Percentiles rank a stretch among this genome's conserved stretches.
Conservation (phyloP, 495 filamentous ascomycete genomes). For the Achaetomiella virescens region DNA sequence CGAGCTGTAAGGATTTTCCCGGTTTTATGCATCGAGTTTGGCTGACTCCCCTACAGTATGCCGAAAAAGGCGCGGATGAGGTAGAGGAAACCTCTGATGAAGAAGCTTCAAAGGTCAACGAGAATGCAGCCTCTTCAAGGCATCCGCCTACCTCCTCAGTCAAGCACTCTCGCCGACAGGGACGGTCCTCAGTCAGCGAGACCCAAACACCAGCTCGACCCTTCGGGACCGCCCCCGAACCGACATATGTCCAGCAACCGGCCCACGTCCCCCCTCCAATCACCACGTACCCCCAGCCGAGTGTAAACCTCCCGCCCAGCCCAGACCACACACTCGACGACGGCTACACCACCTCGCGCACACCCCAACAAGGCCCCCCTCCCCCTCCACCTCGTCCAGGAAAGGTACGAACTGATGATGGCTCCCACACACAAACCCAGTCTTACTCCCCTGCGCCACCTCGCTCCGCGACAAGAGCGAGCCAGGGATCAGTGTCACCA, state of each 20-base stretch:
- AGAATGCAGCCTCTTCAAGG: background rate
- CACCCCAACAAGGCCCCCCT: slow-evolving; percentile 15
- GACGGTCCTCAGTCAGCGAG: background rate
- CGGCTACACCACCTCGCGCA: slow-evolving; percentile 11
- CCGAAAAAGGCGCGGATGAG: slow-evolving; percentile 17
- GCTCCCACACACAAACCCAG: background rate
- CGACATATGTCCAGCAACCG: background rate
- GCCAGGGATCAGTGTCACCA: background rate
- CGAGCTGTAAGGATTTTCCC: slow-evolving; percentile 18
- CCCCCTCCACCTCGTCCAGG: slow-evolving; percentile 28
- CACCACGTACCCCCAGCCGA: background rate
- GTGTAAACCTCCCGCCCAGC: background rate
- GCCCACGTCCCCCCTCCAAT: background rate
- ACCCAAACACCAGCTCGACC: background rate
- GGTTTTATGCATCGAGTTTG: too few relatives aligned
- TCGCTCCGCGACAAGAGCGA: background rate
- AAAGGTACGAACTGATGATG: slow-evolving; percentile 23
- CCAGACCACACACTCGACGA: slow-evolving; percentile 1
- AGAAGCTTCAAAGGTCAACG: slow-evolving; percentile 4
- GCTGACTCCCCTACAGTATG: slow-evolving; percentile 15
- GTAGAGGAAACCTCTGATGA: slow-evolving; percentile 21
- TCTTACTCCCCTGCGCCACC: slow-evolving; percentile 10
- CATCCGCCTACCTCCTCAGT: background rate
- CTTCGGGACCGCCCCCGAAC: background rate
- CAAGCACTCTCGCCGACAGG: background rate